Evolutionary conservation across 331 rosid species (phyloP).

Genomic region (Quercus phellos): DNA sequence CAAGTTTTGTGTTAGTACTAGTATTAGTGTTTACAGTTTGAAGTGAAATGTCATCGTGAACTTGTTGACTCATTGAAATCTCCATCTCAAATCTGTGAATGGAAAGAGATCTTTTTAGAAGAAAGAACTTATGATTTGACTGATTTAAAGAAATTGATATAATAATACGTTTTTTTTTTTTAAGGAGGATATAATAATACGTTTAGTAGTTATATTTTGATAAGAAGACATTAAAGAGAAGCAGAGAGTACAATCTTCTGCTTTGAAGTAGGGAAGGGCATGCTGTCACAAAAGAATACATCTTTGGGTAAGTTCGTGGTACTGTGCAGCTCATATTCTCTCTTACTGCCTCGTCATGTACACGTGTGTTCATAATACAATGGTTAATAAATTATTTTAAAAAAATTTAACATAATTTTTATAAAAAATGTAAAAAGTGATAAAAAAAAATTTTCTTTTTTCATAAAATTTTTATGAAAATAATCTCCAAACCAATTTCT

Average conservation of each 20-base stretch:
- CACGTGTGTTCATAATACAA: no score
- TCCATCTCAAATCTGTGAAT: neutral
- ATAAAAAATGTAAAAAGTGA: no score
- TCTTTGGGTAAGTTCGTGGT: neutral
- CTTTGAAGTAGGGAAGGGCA: neutral
- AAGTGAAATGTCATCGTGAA: conserved; percentile 14
- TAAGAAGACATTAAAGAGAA: no score
- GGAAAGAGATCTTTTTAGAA: neutral
- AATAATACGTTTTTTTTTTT: neutral
- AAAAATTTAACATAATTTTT: no score
- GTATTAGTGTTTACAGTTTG: neutral
- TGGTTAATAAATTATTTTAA: no score
- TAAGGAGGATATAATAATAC: neutral
- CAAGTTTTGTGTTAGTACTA: neutral
- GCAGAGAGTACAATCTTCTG: neutral
- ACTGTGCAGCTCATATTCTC: neutral
- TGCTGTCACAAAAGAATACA: conserved; percentile 10
- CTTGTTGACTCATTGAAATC: neutral
- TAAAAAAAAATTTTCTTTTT: no score
- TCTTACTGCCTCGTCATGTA: neutral
- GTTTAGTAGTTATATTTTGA: no score
- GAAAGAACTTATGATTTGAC: neutral
- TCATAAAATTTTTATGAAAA: no score
- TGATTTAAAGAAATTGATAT: neutral
- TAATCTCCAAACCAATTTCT: no score